phyloP scores from a whole-genome alignment of 176 grass and related monocot genomes.

The Oropetium thomaeum region DNA sequence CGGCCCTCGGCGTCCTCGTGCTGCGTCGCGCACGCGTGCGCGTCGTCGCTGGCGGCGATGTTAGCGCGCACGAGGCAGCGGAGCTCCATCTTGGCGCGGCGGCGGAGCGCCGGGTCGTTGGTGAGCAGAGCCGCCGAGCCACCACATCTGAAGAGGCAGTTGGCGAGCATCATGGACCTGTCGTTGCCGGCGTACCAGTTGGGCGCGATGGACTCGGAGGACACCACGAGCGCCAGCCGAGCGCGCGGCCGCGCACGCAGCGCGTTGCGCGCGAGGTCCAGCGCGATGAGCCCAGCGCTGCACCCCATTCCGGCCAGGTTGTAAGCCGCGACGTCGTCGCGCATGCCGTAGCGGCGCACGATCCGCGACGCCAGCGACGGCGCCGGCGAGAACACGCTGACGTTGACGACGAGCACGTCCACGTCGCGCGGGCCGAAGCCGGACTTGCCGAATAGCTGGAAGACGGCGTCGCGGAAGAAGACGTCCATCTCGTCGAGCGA shows the following conservation, averaged over 20 bases:
- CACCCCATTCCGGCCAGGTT: constrained; percentile 84
- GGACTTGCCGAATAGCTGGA: constrained; percentile 29
- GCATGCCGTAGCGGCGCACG: constrained; percentile 37
- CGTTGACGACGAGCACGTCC: constrained; percentile 58
- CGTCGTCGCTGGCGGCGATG: constrained; percentile 53
- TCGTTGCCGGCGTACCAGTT: constrained; percentile 75
- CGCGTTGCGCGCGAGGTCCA: constrained; percentile 54
- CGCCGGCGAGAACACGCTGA: constrained; percentile 52
- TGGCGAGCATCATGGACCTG: constrained; percentile 80
- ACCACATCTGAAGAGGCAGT: constrained; percentile 67
- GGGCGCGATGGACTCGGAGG: constrained; percentile 55
- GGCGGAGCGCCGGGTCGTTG: constrained; percentile 44
- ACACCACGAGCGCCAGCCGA: constrained; percentile 66
- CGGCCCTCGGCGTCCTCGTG: constrained; percentile 51
- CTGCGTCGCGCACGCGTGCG: constrained; percentile 52
- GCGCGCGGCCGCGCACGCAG: no score
- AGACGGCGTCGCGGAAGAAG: constrained; percentile 29
- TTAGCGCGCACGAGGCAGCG: constrained; percentile 50
- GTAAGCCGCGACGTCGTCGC: constrained; percentile 58
- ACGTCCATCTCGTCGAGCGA: constrained; percentile 50
- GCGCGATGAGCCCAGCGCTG: constrained; percentile 51
- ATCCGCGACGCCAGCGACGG: constrained; percentile 61
- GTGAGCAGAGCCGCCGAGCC: constrained; percentile 48
- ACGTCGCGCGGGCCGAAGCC: constrained; percentile 27
- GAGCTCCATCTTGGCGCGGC: constrained; percentile 59